Evolutionary conservation across 2,329 filamentous ascomycete species (phyloP), one percentile per base, ranked within the genome.

Genomic region (Madurella mycetomatis): DNA sequence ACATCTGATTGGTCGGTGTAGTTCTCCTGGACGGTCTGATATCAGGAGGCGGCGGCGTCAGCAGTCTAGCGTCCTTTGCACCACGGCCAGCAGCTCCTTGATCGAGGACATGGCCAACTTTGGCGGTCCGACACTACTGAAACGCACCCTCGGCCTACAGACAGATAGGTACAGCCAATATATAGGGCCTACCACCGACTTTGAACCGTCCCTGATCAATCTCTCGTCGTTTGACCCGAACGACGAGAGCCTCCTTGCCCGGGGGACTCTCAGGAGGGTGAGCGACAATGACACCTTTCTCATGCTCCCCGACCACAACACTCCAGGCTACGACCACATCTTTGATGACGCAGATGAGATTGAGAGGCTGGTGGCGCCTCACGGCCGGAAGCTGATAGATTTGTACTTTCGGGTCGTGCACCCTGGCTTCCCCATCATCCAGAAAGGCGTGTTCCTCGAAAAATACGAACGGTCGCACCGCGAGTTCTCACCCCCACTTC

Each of bases 401-500:
- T 74, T 94, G 40, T 95, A 92, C 75, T 95, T 95, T 67, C 80
- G 82, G 57, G 80, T 88, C 57, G 85, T 94, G 18, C 90, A 94
- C 67, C 88, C 88, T 0, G 86, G 81, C 61, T 92, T 91, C 64
- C 90, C 90, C 18, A 88, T 95, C 62, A 79, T 94, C 40, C 87
- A 94, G 67, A 92, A 91, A 71, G 80, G 83, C 55, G 83, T 91
- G 53, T 92, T 92, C 62, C 75, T 88, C 58, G 87, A 92, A 68
- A 87, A 88, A 65, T 90, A 92, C 72, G 82, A 84, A 47, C 81
- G 84, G 62, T 85, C 84, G 41, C 83, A 88, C 63, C 81, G 82
- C 51, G 85, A 88, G 61, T 88, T 92, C 65, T 86, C 88, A 13
- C 88, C 90, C 1, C 82, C 87, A 11, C 74, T 94, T 25, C 76